Percentiles rank a stretch among this genome's conserved stretches.
These are phyloP conservation scores for Tripterygium wilfordii DNA, from an alignment of 177 flowering plant genomes.

Conservation along the genomic window DNA sequence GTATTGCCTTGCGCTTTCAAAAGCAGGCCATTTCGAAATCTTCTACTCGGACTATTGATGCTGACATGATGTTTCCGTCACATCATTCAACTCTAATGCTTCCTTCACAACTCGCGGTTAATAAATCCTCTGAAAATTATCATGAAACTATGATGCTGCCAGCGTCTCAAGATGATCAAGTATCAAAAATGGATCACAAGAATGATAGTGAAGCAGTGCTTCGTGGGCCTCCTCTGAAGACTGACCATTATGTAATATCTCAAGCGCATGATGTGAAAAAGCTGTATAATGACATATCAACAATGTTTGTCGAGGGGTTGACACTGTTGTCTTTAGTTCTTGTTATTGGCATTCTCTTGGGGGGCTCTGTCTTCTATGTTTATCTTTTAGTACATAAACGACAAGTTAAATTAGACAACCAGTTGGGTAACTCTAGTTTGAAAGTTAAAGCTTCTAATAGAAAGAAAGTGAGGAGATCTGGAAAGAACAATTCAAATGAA, in stretches of 20 bases:
- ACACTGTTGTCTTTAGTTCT: constrained; percentile 2
- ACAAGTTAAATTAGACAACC: constrained; percentile 3
- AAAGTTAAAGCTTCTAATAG: constrained; percentile 32
- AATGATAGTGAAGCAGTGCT: not conserved
- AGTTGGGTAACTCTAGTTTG: constrained; percentile 5
- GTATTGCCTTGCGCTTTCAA: constrained; percentile 22
- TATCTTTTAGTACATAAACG: not conserved
- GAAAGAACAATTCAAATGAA: constrained; percentile 19
- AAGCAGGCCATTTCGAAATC: constrained; percentile 10
- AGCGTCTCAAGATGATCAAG: constrained; percentile 6
- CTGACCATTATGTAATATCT: not conserved
- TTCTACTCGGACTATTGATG: constrained; percentile 12
- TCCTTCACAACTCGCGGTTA: constrained; percentile 10
- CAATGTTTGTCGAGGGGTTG: constrained; percentile 4
- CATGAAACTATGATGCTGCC: constrained; percentile 12
- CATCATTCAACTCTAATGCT: constrained; percentile 7
- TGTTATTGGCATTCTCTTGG: constrained; percentile 6
- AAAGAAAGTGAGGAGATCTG: constrained; percentile 54
- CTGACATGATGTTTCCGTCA: constrained; percentile 10
- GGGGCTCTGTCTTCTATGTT: constrained; percentile 5
- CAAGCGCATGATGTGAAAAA: constrained; percentile 1
- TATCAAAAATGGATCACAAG: not conserved
- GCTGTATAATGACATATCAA: constrained; percentile 1
- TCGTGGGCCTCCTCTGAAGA: constrained; percentile 1
- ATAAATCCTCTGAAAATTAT: not conserved